Evolutionary conservation across 208 protist species (phyloP), one percentile per base, ranked within the genome.

Genomic region (Herpetomonas samuelpessoai): DNA sequence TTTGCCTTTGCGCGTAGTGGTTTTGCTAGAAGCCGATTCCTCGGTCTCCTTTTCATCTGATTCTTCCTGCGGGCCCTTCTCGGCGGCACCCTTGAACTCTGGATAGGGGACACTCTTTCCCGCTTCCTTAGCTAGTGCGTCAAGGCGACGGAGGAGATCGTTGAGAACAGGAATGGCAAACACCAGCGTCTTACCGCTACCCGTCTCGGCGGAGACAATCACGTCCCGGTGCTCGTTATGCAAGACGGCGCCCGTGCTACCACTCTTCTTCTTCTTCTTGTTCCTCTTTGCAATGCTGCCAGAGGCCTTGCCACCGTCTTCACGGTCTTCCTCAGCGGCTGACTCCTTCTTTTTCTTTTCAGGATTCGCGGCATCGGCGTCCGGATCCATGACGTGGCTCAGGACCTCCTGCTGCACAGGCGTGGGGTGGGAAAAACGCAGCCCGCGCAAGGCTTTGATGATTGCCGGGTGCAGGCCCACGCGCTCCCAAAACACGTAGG

Each of bases 101-200:
- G 35, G 35, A 41, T 18, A 14, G 6, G 35, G 35, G 14, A 41
- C 14, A 14, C 9, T 18, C 35, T 41, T 41, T 6, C 35, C 35
- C 6, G 35, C 35, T 6, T 6, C 35, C 35, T 6, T 14, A 14
- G 35, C 35, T 6, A 41, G 9, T 14, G 35, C 35, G 35, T 41
- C 35, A 14, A 41, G 35, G 35, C 14, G 22, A 39, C 31, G 51
- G 16, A 94, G 63, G 14, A 95, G 26, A n/a, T 86, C 61, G 18
- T 94, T 55, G 10, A 96, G 64, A 26, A 96, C 89, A 14, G 98
- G 98, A 21, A 99, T 79, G 16, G 99, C 86, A 73, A 99, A 99
- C 16, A 98, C 96, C 1, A 99, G 66, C 25, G 98, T 99, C 79
- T 99, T 98, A 24, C 98, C 97, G 61, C 78, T 93, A 50, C 95